A percentile compares a stretch with the other conserved stretches of the same genome.
Conservation (phyloP, 2,329 filamentous ascomycete genomes). For the Monilinia fructicola region DNA sequence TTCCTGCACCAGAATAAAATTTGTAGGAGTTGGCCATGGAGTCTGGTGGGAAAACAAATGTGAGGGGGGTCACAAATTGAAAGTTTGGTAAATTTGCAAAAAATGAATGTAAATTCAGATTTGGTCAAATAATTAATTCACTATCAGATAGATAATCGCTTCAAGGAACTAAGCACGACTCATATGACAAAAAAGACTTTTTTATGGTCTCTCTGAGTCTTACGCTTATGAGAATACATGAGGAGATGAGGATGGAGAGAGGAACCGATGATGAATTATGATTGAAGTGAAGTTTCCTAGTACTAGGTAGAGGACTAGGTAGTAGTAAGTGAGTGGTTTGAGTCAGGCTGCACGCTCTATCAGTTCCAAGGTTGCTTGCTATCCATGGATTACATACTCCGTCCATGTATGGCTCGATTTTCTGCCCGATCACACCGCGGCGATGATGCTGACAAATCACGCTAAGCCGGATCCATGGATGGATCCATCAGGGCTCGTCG, state of each 20-base stretch:
- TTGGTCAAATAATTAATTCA: constrained; percentile 9
- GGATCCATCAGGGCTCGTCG: too few species aligned
- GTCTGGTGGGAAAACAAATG: constrained; percentile 22
- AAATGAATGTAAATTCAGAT: constrained; percentile 11
- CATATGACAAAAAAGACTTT: constrained; percentile 16
- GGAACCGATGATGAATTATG: constrained; percentile 14
- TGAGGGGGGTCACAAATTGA: constrained; percentile 16
- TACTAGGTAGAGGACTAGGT: neutral
- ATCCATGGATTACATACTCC: too few species aligned
- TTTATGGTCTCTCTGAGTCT: constrained; percentile 18
- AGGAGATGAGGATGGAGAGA: constrained; percentile 12
- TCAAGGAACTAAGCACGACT: constrained; percentile 24
- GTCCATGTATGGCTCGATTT: neutral
- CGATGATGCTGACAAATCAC: neutral
- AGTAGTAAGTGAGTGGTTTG: neutral
- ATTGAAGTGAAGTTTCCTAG: constrained; percentile 9
- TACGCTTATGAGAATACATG: constrained; percentile 22
- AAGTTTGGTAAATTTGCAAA: constrained; percentile 5
- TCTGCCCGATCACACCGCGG: constrained; percentile 10
- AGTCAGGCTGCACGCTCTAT: neutral
- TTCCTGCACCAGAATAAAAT: constrained; percentile 18
- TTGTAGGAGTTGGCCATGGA: constrained; percentile 24
- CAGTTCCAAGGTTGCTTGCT: too few species aligned
- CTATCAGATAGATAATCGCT: constrained; percentile 5
- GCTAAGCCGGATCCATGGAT: too few species aligned